Percentiles rank a stretch among this genome's conserved stretches.
These are phyloP conservation scores for Aspergillus biplanus DNA, from an alignment of 495 filamentous ascomycete species.

Conservation along the genomic window DNA sequence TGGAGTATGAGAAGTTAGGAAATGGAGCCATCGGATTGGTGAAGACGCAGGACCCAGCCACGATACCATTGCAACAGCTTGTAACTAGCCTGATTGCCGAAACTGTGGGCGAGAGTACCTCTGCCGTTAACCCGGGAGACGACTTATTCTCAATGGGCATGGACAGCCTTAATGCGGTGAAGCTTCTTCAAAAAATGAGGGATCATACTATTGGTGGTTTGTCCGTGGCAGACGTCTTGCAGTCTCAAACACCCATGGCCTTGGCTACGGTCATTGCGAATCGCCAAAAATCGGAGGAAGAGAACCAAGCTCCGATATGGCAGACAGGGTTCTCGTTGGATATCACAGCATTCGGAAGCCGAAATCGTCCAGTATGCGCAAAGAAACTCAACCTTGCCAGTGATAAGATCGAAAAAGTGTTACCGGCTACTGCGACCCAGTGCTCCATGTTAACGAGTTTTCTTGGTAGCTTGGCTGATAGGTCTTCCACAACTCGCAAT, in stretches of 20 bases:
- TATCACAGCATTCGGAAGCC: slow-evolving; percentile 15
- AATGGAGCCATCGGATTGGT: slow-evolving; percentile 7
- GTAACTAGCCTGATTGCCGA: slow-evolving; percentile 45
- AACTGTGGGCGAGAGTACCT: slow-evolving; percentile 44
- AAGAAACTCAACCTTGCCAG: slow-evolving; percentile 44
- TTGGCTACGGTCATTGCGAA: slow-evolving; percentile 31
- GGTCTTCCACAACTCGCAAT: slow-evolving; percentile 39
- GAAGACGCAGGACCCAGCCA: not conserved
- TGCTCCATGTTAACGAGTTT: slow-evolving; percentile 74
- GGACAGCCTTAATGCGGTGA: slow-evolving; percentile 75
- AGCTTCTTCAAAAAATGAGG: slow-evolving; percentile 46
- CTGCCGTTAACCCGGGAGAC: slow-evolving; percentile 48
- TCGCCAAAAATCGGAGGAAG: not conserved
- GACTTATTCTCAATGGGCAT: slow-evolving; percentile 77
- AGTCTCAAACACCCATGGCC: slow-evolving; percentile 31
- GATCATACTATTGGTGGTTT: slow-evolving; percentile 28
- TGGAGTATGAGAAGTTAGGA: not conserved
- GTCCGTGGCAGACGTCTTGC: slow-evolving; percentile 35
- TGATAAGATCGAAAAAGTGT: slow-evolving; percentile 62
- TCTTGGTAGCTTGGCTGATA: slow-evolving; percentile 37
- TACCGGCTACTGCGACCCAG: slow-evolving; percentile 74
- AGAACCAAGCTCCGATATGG: too few species aligned
- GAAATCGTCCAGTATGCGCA: slow-evolving; percentile 34
- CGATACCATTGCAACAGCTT: slow-evolving; percentile 13
- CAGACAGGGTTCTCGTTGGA: not conserved